phyloP scores from a whole-genome alignment of 805 yeast species.

The Sporopachydermia lactativora region DNA sequence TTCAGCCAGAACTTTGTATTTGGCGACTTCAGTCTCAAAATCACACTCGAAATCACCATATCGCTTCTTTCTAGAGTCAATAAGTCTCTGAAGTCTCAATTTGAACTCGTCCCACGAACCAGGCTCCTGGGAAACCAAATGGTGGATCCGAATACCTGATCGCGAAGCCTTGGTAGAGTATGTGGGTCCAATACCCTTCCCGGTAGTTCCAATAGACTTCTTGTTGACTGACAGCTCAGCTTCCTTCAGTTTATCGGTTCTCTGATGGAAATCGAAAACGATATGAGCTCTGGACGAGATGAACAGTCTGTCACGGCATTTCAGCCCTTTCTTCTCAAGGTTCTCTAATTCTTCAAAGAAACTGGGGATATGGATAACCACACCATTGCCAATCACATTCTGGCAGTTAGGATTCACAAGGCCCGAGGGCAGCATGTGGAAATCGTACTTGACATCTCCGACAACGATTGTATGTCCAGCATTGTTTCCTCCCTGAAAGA shows the following conservation, averaged over 20 bases:
- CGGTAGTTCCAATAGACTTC: constrained; percentile 92
- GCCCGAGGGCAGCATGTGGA: constrained; percentile 99
- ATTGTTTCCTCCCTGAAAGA: constrained; percentile 84
- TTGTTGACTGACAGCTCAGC: constrained; percentile 70
- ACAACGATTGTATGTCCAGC: constrained; percentile 99
- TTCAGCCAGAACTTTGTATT: constrained; percentile 63
- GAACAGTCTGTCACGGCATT: constrained; percentile 64
- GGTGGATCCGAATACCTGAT: constrained; percentile 95
- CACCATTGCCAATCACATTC: constrained; percentile 91
- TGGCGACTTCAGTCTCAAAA: constrained; percentile 61
- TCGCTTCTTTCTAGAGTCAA: constrained; percentile 72
- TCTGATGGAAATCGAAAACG: constrained; percentile 96
- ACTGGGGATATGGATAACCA: constrained; percentile 89
- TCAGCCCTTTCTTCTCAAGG: constrained; percentile 70
- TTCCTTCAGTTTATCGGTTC: constrained; percentile 91
- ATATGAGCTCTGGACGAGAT: constrained; percentile 89
- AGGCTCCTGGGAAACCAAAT: constrained; percentile 77
- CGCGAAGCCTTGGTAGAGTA: constrained; percentile 94
- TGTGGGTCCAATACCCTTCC: constrained; percentile 98
- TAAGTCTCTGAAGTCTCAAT: constrained; percentile 57
- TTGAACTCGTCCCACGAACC: constrained; percentile 91
- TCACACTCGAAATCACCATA: constrained; percentile 91
- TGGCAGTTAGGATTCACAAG: constrained; percentile 83
- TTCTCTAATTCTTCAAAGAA: constrained; percentile 77
- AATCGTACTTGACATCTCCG: constrained; percentile 76